Evolutionary conservation across 305 asterid genomes (phyloP), one percentile per base, ranked within the genome.

Genomic region (Euphrasia arctica): DNA sequence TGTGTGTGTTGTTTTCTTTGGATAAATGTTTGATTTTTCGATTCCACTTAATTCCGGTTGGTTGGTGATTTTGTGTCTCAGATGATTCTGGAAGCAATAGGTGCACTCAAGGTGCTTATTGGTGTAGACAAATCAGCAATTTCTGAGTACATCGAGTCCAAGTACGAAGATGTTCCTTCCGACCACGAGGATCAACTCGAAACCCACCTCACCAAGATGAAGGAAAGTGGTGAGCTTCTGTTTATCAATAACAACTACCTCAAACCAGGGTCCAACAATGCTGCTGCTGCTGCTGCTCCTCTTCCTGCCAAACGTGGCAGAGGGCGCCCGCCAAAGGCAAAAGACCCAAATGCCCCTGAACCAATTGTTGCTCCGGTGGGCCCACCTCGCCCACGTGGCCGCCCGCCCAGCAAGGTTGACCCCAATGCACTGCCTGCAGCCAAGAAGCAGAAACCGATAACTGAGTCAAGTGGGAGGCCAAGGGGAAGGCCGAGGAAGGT

Each of bases 81-180:
- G 96, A 78, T 86, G 90, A 86, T 91, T 47, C 9, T 83, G 81
- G 97, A 84, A 70, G 95, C 96, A 9, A 73, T 91, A 45, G 92
- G 79, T 62, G 87, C 81, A 7, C 54, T 78, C 73, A 76, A 87
- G 15, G 85, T 79, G 65, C 54, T 82, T 9, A 94, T 83, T 14
- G 97, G 95, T 0, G 82, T 81, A 14, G 82, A 71, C 84, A 84
- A 83, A 73, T 74, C 91, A 12, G 56, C 88, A 1, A 81, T 86
- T 9, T 80, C 94, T 1, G 80, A 79, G 15, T 88, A 73, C 79
- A 83, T 88, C 52, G 90, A 91, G 74, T 76, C 90, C 13, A 88
- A 77, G 62, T 91, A 86, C 64, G 91, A 84, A 10, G 85, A 80
- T 54, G 55, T 91, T 79, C 80, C 90, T 0, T 75, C 78, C 1